Evolutionary conservation across 192 early-diverging fungal species (phyloP).

Genomic region (Coemansia sp.): DNA sequence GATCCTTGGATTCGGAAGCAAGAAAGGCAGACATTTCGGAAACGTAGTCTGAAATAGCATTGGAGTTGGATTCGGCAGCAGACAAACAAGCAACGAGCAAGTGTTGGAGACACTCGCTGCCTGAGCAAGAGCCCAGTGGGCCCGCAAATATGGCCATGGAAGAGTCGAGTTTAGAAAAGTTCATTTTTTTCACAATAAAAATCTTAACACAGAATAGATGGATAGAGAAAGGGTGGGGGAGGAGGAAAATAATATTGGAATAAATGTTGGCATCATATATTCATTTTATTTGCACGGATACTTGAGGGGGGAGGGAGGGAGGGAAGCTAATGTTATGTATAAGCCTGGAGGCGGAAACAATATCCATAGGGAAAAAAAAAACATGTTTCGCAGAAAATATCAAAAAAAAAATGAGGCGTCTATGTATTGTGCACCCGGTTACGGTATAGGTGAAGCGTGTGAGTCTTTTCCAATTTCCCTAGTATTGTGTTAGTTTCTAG

Average conservation of each 20-base stretch:
- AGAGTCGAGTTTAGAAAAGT: background rate
- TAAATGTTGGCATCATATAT: background rate
- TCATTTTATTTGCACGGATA: background rate
- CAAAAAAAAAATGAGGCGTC: background rate
- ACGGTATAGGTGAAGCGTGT: no score
- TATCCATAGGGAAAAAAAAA: background rate
- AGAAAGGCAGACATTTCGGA: slow-evolving; percentile 69
- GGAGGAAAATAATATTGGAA: background rate
- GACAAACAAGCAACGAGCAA: background rate
- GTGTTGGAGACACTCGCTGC: slow-evolving; percentile 2
- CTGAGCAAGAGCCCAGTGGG: slow-evolving; percentile 75
- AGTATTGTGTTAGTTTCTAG: no score
- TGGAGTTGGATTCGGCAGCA: background rate
- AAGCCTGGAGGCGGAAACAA: no score
- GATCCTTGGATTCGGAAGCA: slow-evolving; percentile 54
- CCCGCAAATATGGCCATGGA: slow-evolving; percentile 85
- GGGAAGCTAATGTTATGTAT: no score
- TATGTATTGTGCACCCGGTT: no score
- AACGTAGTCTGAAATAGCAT: slow-evolving; percentile 56
- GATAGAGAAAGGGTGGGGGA: no score
- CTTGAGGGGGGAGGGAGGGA: no score
- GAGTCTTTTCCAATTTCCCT: no score
- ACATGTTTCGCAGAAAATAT: background rate
- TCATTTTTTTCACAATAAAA: background rate
- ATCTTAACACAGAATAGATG: background rate